Evolutionary conservation across 2,329 filamentous ascomycete species (phyloP), one percentile per base, ranked within the genome.

Genomic region (Endothia cerciana): DNA sequence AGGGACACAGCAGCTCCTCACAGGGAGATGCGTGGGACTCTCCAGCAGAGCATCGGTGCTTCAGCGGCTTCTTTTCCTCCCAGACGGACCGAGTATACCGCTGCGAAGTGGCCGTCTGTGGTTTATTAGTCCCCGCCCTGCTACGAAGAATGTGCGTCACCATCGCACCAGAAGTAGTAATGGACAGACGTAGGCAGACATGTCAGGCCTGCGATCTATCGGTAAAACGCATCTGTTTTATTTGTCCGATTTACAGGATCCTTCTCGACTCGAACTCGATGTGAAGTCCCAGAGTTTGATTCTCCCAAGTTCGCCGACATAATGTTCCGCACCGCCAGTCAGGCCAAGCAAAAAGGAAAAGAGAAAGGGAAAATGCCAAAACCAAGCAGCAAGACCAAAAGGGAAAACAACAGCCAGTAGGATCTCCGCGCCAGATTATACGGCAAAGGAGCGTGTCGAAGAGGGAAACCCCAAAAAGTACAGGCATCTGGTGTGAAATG

Each of bases 361-460:
- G 22, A 51, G 13, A 28, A 25, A 30, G 47, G 28, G 25, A 30
- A 51, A 51, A 30, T 51, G 51, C 57, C 62, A 67, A 65, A 40
- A 38, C 36, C 57, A 22, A 58, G 40, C 53, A 67, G 47, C 25
- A 64, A 55, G 28, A 62, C 45, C 15, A 38, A 58, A 65, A 59
- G 43, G 45, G 58, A 65, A 51, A 47, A 8, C 33, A 28, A 49
- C 56, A 58, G 60, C 45, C 33, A 60, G 47, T 47, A 67, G 53
- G 38, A 67, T 56, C 59, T 58, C 65, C 45, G 58, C 25, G 62
- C n/a, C 53, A 51, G 22, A 65, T 41, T 38, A 65, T 22, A 67
- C 62, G 62, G 64, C 64, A 61, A 62, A 67, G 38, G 63, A 59
- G 64, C 57, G 59, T 30, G 51, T 62, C 30, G 62, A 62, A 59